A percentile compares a stretch with the other conserved stretches of the same genome.
These are phyloP conservation scores for Sphaerostilbella broomeana DNA, from an alignment of 2,329 filamentous ascomycete species.

Conservation along the genomic window DNA sequence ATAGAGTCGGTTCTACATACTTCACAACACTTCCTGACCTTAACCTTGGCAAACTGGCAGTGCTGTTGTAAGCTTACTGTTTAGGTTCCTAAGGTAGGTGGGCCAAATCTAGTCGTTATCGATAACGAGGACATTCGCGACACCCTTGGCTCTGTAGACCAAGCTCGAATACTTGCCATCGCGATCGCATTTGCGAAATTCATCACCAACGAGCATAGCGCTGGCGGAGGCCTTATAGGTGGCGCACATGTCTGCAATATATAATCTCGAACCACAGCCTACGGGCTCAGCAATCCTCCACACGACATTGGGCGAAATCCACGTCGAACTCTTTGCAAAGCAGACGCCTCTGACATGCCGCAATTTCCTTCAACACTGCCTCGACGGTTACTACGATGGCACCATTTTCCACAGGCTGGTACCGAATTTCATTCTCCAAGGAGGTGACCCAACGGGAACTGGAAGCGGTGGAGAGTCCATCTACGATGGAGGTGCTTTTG, in stretches of 20 bases:
- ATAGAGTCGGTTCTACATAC: no score
- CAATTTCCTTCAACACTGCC: conserved; percentile 91
- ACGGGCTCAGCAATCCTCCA: conserved; percentile 87
- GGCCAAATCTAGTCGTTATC: no score
- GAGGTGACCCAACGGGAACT: conserved; percentile 88
- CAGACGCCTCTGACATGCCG: conserved; percentile 86
- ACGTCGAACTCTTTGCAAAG: conserved; percentile 89
- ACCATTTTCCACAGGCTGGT: conserved; percentile 93
- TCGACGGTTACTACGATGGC: conserved; percentile 91
- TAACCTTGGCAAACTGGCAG: no score
- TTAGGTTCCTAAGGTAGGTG: no score
- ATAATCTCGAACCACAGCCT: conserved; percentile 90
- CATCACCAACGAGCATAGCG: no score
- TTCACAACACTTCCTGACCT: no score
- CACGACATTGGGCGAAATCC: conserved; percentile 83
- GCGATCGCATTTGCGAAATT: no score
- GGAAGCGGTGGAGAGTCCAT: conserved; percentile 89
- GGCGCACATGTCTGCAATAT: conserved; percentile 84
- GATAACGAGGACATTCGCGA: no score
- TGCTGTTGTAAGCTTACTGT: no score
- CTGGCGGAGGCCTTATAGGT: no score
- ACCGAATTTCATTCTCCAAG: conserved; percentile 87
- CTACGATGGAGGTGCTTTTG: conserved; percentile 74
- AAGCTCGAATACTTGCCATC: no score
- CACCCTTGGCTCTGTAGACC: no score